These are phyloP conservation scores for Flammula alnicola DNA, from an alignment of 1,284 basidiomycete genomes.

Conservation along the genomic window DNA sequence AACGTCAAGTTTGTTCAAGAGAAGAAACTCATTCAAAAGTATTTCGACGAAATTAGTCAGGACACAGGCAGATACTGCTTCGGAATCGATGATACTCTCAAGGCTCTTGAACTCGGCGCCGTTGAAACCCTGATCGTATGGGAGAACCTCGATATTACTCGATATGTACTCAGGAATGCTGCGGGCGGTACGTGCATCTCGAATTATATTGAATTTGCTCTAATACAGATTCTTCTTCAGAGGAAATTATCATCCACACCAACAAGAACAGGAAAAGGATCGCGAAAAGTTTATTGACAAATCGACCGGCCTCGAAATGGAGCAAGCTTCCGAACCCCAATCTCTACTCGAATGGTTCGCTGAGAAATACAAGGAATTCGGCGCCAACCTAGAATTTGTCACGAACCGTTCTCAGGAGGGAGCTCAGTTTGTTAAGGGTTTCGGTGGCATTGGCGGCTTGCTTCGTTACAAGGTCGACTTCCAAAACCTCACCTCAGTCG, in stretches of 20 bases:
- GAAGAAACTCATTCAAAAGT: constrained; percentile 96
- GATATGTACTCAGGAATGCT: constrained; percentile 87
- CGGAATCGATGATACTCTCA: constrained; percentile 96
- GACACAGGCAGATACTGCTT: constrained; percentile 99
- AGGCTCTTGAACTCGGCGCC: constrained; percentile 95
- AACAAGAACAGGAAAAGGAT: constrained; percentile 87
- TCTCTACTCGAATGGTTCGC: constrained; percentile 97
- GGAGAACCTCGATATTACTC: constrained; percentile 93
- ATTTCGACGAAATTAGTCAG: constrained; percentile 99
- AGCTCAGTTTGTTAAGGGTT: constrained; percentile 98
- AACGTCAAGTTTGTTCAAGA: constrained; percentile 99
- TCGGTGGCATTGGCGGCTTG: constrained; percentile 96
- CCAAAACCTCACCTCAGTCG: constrained; percentile 71
- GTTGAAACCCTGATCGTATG: constrained; percentile 98
- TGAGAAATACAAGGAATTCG: constrained; percentile 98
- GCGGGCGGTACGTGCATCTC: constrained; percentile 70
- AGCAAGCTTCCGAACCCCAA: constrained; percentile 80
- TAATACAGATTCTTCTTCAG: constrained; percentile 41
- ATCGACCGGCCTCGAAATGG: constrained; percentile 95
- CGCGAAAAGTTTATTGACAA: constrained; percentile 95
- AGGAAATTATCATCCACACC: constrained; percentile 82
- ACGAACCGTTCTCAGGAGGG: constrained; percentile 96
- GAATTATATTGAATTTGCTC: not conserved
- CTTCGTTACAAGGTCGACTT: constrained; percentile 97
- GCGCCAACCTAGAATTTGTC: constrained; percentile 91